Base-by-base conservation (phyloP, 2,329 filamentous ascomycete species). In the Elsinoe australis region DNA sequence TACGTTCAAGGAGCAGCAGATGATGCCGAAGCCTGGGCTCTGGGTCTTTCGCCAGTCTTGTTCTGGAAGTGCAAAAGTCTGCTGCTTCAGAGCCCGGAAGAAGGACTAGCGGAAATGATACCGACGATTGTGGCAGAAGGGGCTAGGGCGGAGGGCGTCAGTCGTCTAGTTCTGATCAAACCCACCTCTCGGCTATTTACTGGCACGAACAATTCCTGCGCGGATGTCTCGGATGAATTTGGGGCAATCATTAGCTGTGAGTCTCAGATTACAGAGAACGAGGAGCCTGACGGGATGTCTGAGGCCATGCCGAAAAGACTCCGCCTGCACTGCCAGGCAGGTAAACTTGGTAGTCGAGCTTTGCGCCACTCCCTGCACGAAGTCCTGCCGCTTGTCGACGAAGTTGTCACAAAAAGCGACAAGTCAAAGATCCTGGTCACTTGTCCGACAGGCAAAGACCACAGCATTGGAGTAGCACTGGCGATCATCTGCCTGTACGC, bases 1-100 rank as follows among this genome's bases (percentile, higher is more conserved):
- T 98, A 98, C 61, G 83, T 98, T 51, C 92, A 96, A 66, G 92
- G 92, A 44, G 90, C 90, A 0, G 92, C 85, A 2, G 92, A 98
- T 64, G 92, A 98, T 63, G 87, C 85, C 9, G 92, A 98, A 70
- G 87, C 86, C 56, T 98, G 92, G 92, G 83, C 88, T 1, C 70
- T 77, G 19, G 87, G 87, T 0, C 74, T 96, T 12, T 92, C 85
- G 0, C 79, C 90, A 0, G 63, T 70, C 0, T 54, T 90, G 0
- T 98, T 95, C 66, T 98, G 92, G 92, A 65, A 65, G 2, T 72
- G 95, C 56, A 70, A 69, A 33, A 69, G 76, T 0, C 31, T 60
- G 4, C 69, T 96, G 8, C 68, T 94, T 15, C 64, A 64, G 0
- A 75, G 82, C 0, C 59, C 75, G 0, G 89, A 95, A 58, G 74